phyloP scores from a whole-genome alignment of 441 rosid species.

The Bocquillonia castaneifolia region DNA sequence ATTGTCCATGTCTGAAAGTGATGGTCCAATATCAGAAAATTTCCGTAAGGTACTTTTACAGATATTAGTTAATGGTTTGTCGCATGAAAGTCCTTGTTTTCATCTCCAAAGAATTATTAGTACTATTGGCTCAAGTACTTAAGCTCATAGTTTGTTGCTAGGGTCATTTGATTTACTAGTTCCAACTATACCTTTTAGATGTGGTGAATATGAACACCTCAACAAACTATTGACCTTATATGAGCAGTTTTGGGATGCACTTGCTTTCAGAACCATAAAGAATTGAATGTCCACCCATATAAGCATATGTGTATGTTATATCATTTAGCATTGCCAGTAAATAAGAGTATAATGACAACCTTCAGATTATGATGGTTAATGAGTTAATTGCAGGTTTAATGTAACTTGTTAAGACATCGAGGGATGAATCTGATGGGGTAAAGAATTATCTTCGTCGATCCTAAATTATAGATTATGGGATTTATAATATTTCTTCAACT shows the following conservation, averaged over 20 bases:
- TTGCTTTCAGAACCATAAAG: neutral
- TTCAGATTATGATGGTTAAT: neutral
- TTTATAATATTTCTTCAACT: neutral
- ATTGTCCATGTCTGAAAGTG: conserved; percentile 72
- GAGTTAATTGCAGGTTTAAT: neutral
- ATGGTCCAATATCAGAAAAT: conserved; percentile 67
- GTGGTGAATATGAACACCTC: neutral
- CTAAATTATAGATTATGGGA: neutral
- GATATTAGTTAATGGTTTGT: conserved; percentile 1
- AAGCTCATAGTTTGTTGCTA: neutral
- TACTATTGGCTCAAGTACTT: neutral
- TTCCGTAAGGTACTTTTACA: conserved; percentile 56
- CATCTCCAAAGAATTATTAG: neutral
- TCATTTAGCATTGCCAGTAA: neutral
- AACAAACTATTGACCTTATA: neutral
- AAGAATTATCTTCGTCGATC: neutral
- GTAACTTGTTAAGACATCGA: neutral
- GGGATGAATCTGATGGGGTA: neutral
- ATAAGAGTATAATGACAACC: neutral
- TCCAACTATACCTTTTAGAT: neutral
- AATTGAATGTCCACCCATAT: neutral
- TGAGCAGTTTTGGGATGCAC: neutral
- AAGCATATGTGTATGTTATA: neutral
- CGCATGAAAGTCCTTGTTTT: neutral
- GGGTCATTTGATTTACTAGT: neutral